Conservation (phyloP, 176 grass and related monocot genomes). For the Zoysia pacifica region DNA sequence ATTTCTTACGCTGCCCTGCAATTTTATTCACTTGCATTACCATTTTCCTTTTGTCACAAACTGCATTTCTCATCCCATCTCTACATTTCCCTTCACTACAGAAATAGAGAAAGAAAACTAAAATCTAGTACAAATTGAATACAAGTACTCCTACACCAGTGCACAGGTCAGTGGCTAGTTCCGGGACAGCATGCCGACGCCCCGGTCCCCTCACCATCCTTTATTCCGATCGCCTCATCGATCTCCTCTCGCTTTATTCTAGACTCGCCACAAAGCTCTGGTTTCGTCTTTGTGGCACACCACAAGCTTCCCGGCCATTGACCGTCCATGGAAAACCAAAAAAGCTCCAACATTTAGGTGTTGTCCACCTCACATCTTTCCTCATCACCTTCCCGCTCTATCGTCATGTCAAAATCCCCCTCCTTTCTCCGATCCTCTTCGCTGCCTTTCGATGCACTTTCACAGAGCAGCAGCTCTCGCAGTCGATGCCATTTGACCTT, state of each 20-base stretch:
- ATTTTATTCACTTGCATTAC: constrained; percentile 17
- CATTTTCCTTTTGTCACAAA: constrained; percentile 30
- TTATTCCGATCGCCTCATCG: constrained; percentile 46
- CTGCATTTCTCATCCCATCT: background rate
- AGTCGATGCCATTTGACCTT: constrained; percentile 33
- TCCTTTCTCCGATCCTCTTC: constrained; percentile 34
- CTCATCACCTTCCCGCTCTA: constrained; percentile 41
- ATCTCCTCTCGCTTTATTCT: constrained; percentile 28
- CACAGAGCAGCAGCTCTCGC: constrained; percentile 17
- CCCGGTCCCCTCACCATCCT: constrained; percentile 41
- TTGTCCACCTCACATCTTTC: background rate
- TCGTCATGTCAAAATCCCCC: constrained; percentile 41
- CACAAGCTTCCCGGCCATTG: constrained; percentile 9
- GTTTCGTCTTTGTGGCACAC: constrained; percentile 40
- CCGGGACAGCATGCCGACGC: constrained; percentile 14
- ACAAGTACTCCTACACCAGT: constrained; percentile 19
- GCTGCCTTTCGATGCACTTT: constrained; percentile 24
- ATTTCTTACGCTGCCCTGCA: constrained; percentile 1
- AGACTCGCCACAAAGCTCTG: constrained; percentile 33
- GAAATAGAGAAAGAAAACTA: too few species aligned
- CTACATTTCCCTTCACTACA: too few species aligned
- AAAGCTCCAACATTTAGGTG: too few species aligned
- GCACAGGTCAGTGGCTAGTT: constrained; percentile 32
- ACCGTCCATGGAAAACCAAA: too few species aligned
- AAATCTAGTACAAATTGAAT: too few species aligned